Conservation (phyloP, 2,329 filamentous ascomycete genomes). For the Verticillium albo-atrum region DNA sequence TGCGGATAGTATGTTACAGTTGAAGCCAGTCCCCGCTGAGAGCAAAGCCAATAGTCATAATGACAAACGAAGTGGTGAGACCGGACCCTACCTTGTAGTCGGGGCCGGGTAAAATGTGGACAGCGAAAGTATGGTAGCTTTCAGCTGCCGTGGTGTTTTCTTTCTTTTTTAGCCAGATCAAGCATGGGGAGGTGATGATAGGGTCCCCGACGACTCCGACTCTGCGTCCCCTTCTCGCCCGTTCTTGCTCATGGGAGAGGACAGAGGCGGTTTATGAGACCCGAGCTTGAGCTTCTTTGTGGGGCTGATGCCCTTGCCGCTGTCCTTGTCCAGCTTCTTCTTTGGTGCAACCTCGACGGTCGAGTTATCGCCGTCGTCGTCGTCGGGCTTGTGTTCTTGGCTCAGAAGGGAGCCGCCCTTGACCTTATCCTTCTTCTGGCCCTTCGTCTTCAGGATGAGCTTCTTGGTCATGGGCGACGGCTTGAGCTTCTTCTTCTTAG, state of each 20-base stretch:
- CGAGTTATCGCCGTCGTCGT: slow-evolving; percentile 15
- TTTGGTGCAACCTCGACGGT: slow-evolving; percentile 27
- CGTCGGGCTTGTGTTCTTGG: slow-evolving; percentile 39
- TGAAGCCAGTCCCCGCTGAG: not conserved
- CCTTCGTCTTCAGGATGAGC: slow-evolving; percentile 51
- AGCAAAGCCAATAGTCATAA: not conserved
- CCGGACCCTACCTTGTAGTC: not conserved
- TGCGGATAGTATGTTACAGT: not conserved
- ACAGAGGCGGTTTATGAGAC: slow-evolving; percentile 41
- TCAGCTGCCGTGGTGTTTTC: too few relatives aligned
- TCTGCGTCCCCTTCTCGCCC: slow-evolving; percentile 45
- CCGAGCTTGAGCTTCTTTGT: slow-evolving; percentile 34
- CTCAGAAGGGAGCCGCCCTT: slow-evolving; percentile 46
- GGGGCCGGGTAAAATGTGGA: not conserved
- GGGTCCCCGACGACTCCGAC: slow-evolving; percentile 52
- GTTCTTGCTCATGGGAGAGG: slow-evolving; percentile 45
- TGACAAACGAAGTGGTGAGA: not conserved
- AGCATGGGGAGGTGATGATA: slow-evolving; percentile 45
- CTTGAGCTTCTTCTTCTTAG: slow-evolving; percentile 58
- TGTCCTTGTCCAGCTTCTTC: slow-evolving; percentile 18
- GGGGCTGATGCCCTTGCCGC: slow-evolving; percentile 30
- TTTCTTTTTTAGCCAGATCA: not conserved
- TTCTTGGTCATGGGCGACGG: slow-evolving; percentile 44
- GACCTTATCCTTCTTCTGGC: slow-evolving; percentile 50
- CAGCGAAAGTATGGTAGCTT: not conserved